phyloP scores from a whole-genome alignment of 164 flowering plant genomes.

The Protea cynaroides region DNA sequence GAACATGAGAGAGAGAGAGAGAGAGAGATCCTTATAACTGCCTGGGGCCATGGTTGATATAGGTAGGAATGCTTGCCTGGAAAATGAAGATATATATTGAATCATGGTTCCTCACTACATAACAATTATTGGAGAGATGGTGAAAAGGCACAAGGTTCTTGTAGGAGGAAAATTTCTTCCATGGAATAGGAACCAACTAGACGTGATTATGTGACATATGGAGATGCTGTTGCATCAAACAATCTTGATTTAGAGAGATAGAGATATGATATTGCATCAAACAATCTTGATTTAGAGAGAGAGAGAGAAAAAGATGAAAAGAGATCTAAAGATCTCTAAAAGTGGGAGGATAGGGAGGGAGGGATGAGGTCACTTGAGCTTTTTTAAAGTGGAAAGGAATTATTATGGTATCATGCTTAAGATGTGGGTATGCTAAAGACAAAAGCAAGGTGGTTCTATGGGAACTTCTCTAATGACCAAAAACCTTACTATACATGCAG shows the following conservation, averaged over 20 bases:
- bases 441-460: constrained; percentile 7
- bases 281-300: constrained; percentile 10
- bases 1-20: not conserved
- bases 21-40: constrained; percentile 8
- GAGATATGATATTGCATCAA: constrained; percentile 1
- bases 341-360: constrained; percentile 7
- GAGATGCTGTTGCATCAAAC: not conserved
- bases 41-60: constrained; percentile 20
- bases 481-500: too few relatives aligned
- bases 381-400: constrained; percentile 24
- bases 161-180: constrained; percentile 21
- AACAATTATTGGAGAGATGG: constrained; percentile 22
- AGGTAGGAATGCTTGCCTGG: constrained; percentile 20
- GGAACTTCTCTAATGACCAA: too few relatives aligned
- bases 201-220: constrained; percentile 14
- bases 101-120: constrained; percentile 3
- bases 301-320: constrained; percentile 17
- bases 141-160: constrained; percentile 9
- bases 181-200: constrained; percentile 22
- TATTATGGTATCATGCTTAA: constrained; percentile 34
- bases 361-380: constrained; percentile 22
- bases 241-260: constrained; percentile 13
- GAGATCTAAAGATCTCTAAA: constrained; percentile 12
- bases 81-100: constrained; percentile 5
- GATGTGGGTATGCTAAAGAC: constrained; percentile 21